A percentile compares a stretch with the other conserved stretches of the same genome.
phyloP scores from a whole-genome alignment of 768 basidiomycete species.

The Zangia roseola region DNA sequence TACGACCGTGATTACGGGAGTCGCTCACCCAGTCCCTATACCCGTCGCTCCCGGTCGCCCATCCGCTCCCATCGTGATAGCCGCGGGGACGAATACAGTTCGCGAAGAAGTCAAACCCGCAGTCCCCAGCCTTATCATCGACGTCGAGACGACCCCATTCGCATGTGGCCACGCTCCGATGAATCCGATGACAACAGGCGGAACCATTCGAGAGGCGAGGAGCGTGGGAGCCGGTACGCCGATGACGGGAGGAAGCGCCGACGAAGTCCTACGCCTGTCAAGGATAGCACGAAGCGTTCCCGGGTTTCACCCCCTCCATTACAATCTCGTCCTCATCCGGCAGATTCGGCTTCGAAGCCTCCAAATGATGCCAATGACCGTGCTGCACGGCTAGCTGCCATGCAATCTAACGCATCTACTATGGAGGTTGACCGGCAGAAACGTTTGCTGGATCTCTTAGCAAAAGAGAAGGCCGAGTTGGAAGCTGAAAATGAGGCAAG shows the following conservation, averaged over 20 bases:
- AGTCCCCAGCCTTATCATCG: constrained; percentile 27
- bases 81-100: constrained; percentile 19
- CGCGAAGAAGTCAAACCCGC: constrained; percentile 29
- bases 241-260: constrained; percentile 40
- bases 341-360: constrained; percentile 10
- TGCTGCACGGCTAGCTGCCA: constrained; percentile 85
- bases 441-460: constrained; percentile 64
- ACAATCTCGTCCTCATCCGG: constrained; percentile 19
- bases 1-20: constrained; percentile 28
- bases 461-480: constrained; percentile 75
- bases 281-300: constrained; percentile 44
- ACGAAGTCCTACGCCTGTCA: constrained; percentile 35
- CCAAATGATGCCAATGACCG: constrained; percentile 50
- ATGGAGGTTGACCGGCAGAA: constrained; percentile 70
- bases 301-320: constrained; percentile 43
- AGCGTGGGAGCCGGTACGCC: constrained; percentile 20
- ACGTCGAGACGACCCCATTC: constrained; percentile 25
- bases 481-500: constrained; percentile 70
- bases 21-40: constrained; percentile 45
- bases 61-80: constrained; percentile 20
- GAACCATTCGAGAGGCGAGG: constrained; percentile 26
- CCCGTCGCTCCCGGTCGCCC: constrained; percentile 52
- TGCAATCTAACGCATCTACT: constrained; percentile 71
- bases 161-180: constrained; percentile 49
- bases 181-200: constrained; percentile 47